Percentiles rank a stretch among this genome's conserved stretches.
phyloP scores from a whole-genome alignment of 1,284 basidiomycete genomes.

The Kwoniella shivajii region DNA sequence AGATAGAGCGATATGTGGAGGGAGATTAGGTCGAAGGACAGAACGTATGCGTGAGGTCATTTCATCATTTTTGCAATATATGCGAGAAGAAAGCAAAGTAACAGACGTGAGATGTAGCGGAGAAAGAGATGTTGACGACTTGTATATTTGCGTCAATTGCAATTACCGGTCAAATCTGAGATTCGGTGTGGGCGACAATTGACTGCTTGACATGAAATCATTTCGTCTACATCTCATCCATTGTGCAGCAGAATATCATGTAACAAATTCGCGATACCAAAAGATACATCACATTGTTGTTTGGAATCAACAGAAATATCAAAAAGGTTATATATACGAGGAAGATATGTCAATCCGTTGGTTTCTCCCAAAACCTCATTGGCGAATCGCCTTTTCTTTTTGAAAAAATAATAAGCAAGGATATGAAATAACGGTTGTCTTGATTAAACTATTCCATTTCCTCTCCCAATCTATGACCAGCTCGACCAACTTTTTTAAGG shows the following conservation, averaged over 20 bases:
- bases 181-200: no score
- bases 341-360: conserved; percentile 48
- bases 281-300: neutral
- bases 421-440: conserved; percentile 50
- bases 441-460: neutral
- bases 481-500: conserved; percentile 17
- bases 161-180: no score
- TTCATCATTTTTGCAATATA: conserved; percentile 1
- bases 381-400: conserved; percentile 39
- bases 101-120: no score
- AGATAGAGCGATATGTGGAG: neutral
- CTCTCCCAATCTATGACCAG: no score
- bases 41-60: conserved; percentile 3
- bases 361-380: conserved; percentile 50
- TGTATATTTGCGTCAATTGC: no score
- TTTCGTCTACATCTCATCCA: no score
- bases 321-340: conserved; percentile 1
- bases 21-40: conserved; percentile 6
- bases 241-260: no score
- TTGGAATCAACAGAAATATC: neutral
- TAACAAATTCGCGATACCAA: neutral
- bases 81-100: no score
- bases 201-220: no score
- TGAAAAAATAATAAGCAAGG: conserved; percentile 49
- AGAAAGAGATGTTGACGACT: neutral